Evolutionary conservation across 805 yeast species (phyloP).

Genomic region (Vanderwaltozyma tropicalis): DNA sequence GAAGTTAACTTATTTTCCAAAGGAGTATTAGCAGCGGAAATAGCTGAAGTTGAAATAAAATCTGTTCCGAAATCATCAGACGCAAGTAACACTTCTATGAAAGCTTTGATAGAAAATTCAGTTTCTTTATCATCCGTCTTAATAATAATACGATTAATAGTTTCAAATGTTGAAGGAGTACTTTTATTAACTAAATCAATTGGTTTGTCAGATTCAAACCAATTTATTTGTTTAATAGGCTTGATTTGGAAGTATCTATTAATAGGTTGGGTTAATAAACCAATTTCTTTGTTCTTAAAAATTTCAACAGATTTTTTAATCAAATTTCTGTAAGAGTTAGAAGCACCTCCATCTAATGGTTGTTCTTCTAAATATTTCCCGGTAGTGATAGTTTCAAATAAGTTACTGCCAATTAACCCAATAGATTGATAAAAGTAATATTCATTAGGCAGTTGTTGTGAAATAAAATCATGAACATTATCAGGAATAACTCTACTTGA

Average conservation of each 20-base stretch:
- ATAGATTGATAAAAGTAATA: constrained; percentile 68
- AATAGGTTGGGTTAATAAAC: constrained; percentile 58
- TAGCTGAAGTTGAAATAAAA: constrained; percentile 23
- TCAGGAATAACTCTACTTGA: constrained; percentile 41
- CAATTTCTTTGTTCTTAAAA: constrained; percentile 51
- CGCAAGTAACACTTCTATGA: constrained; percentile 17
- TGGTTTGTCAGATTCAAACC: constrained; percentile 38
- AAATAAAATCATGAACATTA: constrained; percentile 72
- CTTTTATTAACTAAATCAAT: constrained; percentile 41
- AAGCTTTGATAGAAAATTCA: constrained; percentile 22
- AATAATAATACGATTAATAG: constrained; percentile 28
- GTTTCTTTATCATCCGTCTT: constrained; percentile 17
- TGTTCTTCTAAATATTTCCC: constrained; percentile 54
- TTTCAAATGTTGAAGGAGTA: constrained; percentile 42
- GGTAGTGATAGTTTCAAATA: constrained; percentile 56
- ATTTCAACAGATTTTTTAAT: constrained; percentile 36
- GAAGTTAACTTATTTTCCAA: constrained; percentile 29
- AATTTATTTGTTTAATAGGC: constrained; percentile 42
- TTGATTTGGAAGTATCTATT: constrained; percentile 80
- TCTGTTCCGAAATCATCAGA: constrained; percentile 27
- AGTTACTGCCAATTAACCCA: constrained; percentile 50
- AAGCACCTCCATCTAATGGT: constrained; percentile 54
- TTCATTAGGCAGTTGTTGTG: constrained; percentile 81
- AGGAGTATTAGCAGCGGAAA: constrained; percentile 25
- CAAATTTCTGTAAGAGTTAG: constrained; percentile 48